Base-by-base conservation (phyloP, 495 filamentous ascomycete genomes). In the Podospora comata region DNA sequence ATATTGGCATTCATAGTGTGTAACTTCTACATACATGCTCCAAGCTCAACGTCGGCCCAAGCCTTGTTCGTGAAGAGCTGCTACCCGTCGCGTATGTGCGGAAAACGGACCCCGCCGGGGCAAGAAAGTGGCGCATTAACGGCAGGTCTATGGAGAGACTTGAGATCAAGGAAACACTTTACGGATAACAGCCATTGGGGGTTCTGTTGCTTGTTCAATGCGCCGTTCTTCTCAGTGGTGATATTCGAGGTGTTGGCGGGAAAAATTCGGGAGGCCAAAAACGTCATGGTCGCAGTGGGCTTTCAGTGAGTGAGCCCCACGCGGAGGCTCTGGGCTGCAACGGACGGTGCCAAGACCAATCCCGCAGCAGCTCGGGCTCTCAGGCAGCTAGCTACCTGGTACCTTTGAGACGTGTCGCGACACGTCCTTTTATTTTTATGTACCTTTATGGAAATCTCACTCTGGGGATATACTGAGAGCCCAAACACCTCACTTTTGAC, bases 11-110 rank as follows among this genome's bases (percentile, higher is more conserved):
- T 59, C 5, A 23, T 59, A 61, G 26, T 9, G 16, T 61, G 54
- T 32, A 32, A 72, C 79, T 54, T 76, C 39, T 48, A 58, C 55
- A 58, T 58, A 85, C 85, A 71, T 87, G 84, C 59, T 85, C 83
- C 28, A 87, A 67, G 68, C 81, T 82, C 65, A 86, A 66, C 2
- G 79, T 78, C 4, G 68, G 72, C 32, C 74, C 76, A 54, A 82
- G 76, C 53, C 78, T 78, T 28, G 73, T 71, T 57, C 72, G 77
- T 28, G 64, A 28, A 6, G 72, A 65, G 55, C 62, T 11, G 55
- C 62, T 11, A 32, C 61, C 68, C 7, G 80, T 81, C 66, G 79
- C 78, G 77, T 83, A 83, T 56, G 67, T 74, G 73, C 84, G 81
- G 68, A 48, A n/a, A 23, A 75, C 57, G 32, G 60, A 62, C 71